These are phyloP conservation scores for Bretziella fagacearum DNA, from an alignment of 2,329 filamentous ascomycete species.

Conservation along the genomic window DNA sequence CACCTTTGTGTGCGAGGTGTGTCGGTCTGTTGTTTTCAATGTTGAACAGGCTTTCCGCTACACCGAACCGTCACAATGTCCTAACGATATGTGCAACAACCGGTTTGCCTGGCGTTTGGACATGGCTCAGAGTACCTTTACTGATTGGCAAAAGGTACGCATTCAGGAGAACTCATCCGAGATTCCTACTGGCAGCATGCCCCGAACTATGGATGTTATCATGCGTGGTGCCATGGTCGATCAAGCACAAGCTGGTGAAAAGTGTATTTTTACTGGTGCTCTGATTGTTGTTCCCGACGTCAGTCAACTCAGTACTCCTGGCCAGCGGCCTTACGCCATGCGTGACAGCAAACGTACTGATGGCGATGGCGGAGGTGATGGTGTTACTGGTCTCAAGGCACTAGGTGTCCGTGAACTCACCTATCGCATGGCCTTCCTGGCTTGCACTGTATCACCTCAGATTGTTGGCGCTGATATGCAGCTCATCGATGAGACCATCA, in stretches of 20 bases:
- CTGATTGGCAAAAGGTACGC: constrained; percentile 98
- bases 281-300: constrained; percentile 95
- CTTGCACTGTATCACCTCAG: constrained; percentile 86
- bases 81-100: constrained; percentile 75
- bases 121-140: constrained; percentile 89
- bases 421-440: constrained; percentile 88
- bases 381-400: constrained; percentile 75
- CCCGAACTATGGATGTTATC: constrained; percentile 92
- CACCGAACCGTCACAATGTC: constrained; percentile 90
- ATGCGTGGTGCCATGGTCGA: constrained; percentile 94
- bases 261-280: constrained; percentile 93
- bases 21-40: constrained; percentile 69
- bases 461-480: constrained; percentile 50
- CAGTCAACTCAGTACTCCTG: constrained; percentile 81
- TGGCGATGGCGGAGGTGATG: constrained; percentile 65
- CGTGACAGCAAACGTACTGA: constrained; percentile 67
- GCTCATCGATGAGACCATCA: constrained; percentile 12
- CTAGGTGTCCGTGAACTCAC: constrained; percentile 90
- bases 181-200: constrained; percentile 97
- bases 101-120: constrained; percentile 90
- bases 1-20: constrained; percentile 82
- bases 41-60: constrained; percentile 97
- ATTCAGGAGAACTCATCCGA: constrained; percentile 97
- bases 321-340: constrained; percentile 64
- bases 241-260: constrained; percentile 90